phyloP scores from a whole-genome alignment of 495 filamentous ascomycete species.

The Pseudomonodictys pantanalensis region DNA sequence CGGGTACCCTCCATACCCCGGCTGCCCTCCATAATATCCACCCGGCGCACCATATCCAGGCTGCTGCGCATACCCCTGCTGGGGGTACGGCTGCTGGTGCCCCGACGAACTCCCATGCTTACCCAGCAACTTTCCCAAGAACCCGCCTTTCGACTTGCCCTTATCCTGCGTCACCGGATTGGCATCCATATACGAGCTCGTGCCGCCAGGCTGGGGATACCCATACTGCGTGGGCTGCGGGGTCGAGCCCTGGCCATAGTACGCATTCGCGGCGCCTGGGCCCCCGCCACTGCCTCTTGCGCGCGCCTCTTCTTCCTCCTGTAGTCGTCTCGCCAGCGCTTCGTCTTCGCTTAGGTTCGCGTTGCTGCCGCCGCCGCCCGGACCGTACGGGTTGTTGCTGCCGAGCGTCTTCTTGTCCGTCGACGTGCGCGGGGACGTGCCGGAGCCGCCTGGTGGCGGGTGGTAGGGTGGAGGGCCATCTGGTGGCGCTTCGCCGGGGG shows the following conservation, averaged over 20 bases:
- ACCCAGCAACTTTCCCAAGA: conserved; percentile 56
- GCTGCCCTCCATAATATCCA: conserved; percentile 8
- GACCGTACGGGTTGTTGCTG: conserved; percentile 64
- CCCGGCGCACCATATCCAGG: background rate
- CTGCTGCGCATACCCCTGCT: conserved; percentile 4
- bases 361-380: conserved; percentile 23
- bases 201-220: background rate
- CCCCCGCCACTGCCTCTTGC: conserved; percentile 32
- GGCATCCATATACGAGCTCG: background rate
- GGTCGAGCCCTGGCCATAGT: conserved; percentile 42
- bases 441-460: conserved; percentile 25
- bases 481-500: conserved; percentile 42
- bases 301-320: conserved; percentile 76
- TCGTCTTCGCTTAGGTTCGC: conserved; percentile 62
- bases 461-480: conserved; percentile 65
- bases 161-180: conserved; percentile 40
- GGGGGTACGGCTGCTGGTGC: background rate
- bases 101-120: conserved; percentile 34
- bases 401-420: conserved; percentile 56
- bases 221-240: background rate
- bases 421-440: conserved; percentile 36
- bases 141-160: conserved; percentile 42
- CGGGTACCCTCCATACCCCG: conserved; percentile 13
- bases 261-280: conserved; percentile 44
- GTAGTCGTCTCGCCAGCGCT: conserved; percentile 68